Evolutionary conservation across 164 flowering plant species (phyloP).

Genomic region (Chimonanthus praecox): DNA sequence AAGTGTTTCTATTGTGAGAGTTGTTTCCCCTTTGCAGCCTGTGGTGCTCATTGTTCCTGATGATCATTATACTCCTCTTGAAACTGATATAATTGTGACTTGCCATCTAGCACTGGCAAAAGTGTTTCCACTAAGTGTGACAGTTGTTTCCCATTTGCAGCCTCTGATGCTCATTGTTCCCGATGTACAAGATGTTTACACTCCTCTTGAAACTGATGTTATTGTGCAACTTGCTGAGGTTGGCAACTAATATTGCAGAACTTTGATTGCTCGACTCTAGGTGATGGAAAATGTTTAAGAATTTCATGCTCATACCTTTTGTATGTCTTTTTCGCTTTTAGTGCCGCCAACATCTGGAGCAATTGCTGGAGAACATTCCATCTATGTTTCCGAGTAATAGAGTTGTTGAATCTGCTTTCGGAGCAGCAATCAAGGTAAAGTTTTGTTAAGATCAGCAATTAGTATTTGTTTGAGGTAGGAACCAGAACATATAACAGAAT

Average conservation of each 20-base stretch:
- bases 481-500: neutral
- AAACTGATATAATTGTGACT: neutral
- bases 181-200: slow-evolving; percentile 96
- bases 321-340: slow-evolving; percentile 20
- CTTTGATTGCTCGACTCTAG: neutral
- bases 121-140: slow-evolving; percentile 1
- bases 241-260: slow-evolving; percentile 6
- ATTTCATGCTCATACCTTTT: slow-evolving; percentile 2
- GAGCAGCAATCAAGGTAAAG: slow-evolving; percentile 88
- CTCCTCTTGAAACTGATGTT: slow-evolving; percentile 90
- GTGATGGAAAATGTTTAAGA: neutral
- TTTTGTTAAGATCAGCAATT: neutral
- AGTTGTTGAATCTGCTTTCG: slow-evolving; percentile 89
- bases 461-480: neutral
- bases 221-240: slow-evolving; percentile 96
- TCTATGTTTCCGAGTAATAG: slow-evolving; percentile 79
- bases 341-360: slow-evolving; percentile 91
- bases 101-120: neutral
- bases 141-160: slow-evolving; percentile 27
- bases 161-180: slow-evolving; percentile 99
- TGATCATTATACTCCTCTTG: too few relatives aligned
- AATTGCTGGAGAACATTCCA: slow-evolving; percentile 87
- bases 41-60: too few relatives aligned
- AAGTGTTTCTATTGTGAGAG: too few relatives aligned
- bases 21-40: too few relatives aligned